phyloP scores from a whole-genome alignment of 1,139 yeast species.

The Nakaseomyces delphensis region DNA sequence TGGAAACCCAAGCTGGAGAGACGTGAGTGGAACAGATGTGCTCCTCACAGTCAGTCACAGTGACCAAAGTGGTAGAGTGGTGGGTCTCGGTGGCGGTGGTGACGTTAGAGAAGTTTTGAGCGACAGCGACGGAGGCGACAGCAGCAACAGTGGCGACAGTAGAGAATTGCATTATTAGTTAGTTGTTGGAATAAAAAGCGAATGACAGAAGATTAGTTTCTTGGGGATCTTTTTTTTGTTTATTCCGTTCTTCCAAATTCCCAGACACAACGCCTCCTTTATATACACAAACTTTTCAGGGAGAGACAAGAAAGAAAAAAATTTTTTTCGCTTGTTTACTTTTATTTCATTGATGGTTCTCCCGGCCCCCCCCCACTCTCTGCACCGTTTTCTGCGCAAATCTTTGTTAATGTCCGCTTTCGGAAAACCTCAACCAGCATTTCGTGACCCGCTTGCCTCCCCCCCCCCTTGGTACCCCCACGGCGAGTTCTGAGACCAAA shows the following conservation, averaged over 20 bases:
- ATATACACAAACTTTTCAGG: background rate
- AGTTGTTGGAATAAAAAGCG: conserved; percentile 11
- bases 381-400: no score
- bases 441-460: no score
- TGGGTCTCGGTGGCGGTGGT: conserved; percentile 31
- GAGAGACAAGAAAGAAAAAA: background rate
- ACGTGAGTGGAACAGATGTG: conserved; percentile 23
- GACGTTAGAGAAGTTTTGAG: conserved; percentile 21
- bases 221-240: conserved; percentile 8
- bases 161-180: conserved; percentile 27
- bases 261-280: background rate
- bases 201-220: conserved; percentile 15
- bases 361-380: no score
- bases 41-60: conserved; percentile 40
- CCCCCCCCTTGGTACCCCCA: no score
- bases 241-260: no score
- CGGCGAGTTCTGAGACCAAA: no score
- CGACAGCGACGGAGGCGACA: conserved; percentile 27
- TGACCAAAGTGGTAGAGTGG: conserved; percentile 34
- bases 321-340: background rate
- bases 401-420: no score
- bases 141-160: conserved; percentile 27
- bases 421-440: no score
- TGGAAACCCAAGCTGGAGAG: conserved; percentile 13
- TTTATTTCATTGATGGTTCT: background rate